Base-by-base conservation (phyloP, 768 basidiomycete species). In the Pseudohyphozyma bogoriensis region DNA sequence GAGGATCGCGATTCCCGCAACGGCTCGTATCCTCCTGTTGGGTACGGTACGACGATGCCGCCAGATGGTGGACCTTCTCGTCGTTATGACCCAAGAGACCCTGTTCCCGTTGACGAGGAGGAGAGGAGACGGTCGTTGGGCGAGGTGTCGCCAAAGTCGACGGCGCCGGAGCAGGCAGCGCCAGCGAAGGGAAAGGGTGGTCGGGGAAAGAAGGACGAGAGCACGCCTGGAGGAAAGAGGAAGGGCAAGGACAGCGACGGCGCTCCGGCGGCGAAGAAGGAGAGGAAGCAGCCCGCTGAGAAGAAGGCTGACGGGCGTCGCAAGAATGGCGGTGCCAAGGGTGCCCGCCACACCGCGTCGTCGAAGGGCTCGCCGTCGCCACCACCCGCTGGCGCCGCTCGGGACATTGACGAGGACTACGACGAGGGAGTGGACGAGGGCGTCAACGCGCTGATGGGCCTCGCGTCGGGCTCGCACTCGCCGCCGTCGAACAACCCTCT, bases 371-470 rank as follows among this genome's bases (percentile, higher is more conserved):
- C n/a, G n/a, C n/a, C n/a, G n/a, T 82, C 55, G 74, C 81, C 39
- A 32, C 80, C 82, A 31, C 32, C 46, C 22, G 12, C 47, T 1
- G 46, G 28, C 5, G 66, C 71, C 12, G 51, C 82, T 15, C 79
- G 91, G 10, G 75, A 81, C 2, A 80, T 92, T 22, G 89, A 95
- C 69, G 91, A 97, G 67, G 87, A 95, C 68, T 95, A 95, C 67
- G 91, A 97, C 68, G 91, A 91, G 73, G 87, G 85, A 28, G 86
- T 87, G 67, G 91, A 97, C 68, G 91, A 91, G 73, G 87, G 85
- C 29, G 86, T 87, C 6, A 89, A 89, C 66, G 82, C 87, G 0
- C 76, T 95, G 36, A 87, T 95, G 74, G 82, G 80, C 3, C 78
- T 95, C 59, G 74, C 85, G 18, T 56, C 59, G 15, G 58, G n/a